Evolutionary conservation across 2,329 filamentous ascomycete genomes (phyloP).

Genomic region (Hypocreales sp.): DNA sequence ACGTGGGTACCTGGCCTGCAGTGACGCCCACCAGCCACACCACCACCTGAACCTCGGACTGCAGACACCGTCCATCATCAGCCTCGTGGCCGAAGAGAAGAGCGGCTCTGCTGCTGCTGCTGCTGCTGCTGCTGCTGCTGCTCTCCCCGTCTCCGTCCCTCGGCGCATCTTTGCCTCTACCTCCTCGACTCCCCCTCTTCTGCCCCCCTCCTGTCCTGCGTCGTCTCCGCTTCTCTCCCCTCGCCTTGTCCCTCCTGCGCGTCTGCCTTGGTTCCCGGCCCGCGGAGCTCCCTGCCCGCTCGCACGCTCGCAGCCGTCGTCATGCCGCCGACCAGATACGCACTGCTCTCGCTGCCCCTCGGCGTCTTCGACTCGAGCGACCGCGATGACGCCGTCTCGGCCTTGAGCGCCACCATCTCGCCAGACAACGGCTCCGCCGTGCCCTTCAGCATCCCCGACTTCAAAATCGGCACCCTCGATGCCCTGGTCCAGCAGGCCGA

Average conservation of each 20-base stretch:
- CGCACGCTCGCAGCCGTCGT: conserved; percentile 1
- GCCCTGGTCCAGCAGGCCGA: conserved; percentile 92
- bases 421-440: conserved; percentile 61
- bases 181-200: too few species aligned
- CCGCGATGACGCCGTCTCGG: conserved; percentile 64
- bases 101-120: too few species aligned
- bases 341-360: conserved; percentile 78
- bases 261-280: not conserved
- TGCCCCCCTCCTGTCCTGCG: too few species aligned
- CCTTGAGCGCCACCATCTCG: conserved; percentile 56
- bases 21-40: too few species aligned
- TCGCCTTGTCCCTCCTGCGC: not conserved
- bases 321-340: conserved; percentile 54
- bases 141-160: too few species aligned
- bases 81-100: too few species aligned
- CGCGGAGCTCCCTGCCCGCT: not conserved
- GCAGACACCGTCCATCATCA: too few species aligned
- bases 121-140: too few species aligned
- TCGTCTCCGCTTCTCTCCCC: not conserved
- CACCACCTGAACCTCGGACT: too few species aligned
- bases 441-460: conserved; percentile 73
- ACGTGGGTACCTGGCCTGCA: too few species aligned
- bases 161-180: too few species aligned
- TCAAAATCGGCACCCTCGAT: conserved; percentile 96
- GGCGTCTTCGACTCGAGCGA: conserved; percentile 72